These are phyloP conservation scores for Dictyophora rubrovolvata DNA, from an alignment of 768 basidiomycete genomes.

Conservation along the genomic window DNA sequence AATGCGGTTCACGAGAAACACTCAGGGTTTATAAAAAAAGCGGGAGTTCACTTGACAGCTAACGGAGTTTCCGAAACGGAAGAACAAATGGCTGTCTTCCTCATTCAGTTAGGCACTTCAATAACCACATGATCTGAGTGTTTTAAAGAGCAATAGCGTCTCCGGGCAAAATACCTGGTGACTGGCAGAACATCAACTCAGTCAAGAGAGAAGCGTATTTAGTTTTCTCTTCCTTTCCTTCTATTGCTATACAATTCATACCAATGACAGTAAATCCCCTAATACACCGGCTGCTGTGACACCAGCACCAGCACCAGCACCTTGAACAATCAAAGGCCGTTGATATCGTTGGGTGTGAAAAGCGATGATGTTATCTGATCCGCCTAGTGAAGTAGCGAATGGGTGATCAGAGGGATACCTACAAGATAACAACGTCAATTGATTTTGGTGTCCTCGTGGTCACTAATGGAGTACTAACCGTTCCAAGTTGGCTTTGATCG, in stretches of 20 bases:
- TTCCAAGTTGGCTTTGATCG: constrained; percentile 80
- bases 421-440: not conserved
- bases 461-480: constrained; percentile 44
- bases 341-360: constrained; percentile 92
- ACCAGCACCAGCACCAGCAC: constrained; percentile 93
- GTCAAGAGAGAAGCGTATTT: not conserved
- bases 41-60: not conserved
- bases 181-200: not conserved
- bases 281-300: constrained; percentile 98
- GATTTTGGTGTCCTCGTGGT: not conserved
- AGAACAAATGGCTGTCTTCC: not conserved
- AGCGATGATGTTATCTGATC: constrained; percentile 96
- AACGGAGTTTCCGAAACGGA: not conserved
- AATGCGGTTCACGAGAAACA: not conserved
- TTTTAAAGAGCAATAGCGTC: not conserved
- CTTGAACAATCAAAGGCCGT: constrained; percentile 86
- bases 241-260: constrained; percentile 17
- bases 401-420: constrained; percentile 88
- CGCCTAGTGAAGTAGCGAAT: constrained; percentile 91
- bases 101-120: not conserved
- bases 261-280: constrained; percentile 54
- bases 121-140: not conserved
- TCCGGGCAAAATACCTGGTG: not conserved
- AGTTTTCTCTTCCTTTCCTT: not conserved
- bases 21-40: not conserved